These are phyloP conservation scores for Sporobolomyces roseus DNA, from an alignment of 768 basidiomycete genomes.

Conservation along the genomic window DNA sequence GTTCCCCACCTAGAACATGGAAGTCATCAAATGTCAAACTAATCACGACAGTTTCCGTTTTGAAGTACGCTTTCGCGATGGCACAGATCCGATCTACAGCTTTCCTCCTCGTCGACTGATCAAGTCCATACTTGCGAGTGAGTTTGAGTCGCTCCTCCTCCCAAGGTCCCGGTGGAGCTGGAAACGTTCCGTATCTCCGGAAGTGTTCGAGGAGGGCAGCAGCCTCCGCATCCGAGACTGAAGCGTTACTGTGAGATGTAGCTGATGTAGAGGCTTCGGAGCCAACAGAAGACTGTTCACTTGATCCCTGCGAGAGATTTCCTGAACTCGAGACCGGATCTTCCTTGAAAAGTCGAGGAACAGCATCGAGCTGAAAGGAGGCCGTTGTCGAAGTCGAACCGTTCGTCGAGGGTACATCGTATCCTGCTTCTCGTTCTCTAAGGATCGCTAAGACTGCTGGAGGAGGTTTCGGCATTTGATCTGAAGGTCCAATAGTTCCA, in stretches of 20 bases:
- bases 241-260: not conserved
- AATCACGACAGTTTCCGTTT: conserved; percentile 26
- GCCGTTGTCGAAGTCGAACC: not conserved
- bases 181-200: conserved; percentile 17
- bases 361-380: too few relatives aligned
- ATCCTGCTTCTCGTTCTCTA: not conserved
- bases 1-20: conserved; percentile 35
- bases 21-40: conserved; percentile 27
- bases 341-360: not conserved
- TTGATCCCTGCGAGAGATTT: conserved; percentile 11
- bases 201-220: conserved; percentile 21
- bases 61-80: conserved; percentile 26
- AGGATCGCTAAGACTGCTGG: conserved; percentile 19
- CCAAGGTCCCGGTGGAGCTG: conserved; percentile 19
- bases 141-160: conserved; percentile 27
- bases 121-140: conserved; percentile 32
- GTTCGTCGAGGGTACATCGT: too few relatives aligned
- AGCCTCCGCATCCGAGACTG: conserved; percentile 9
- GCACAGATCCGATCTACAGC: conserved; percentile 32
- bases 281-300: not conserved
- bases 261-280: not conserved
- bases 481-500: not conserved
- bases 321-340: not conserved
- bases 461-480: conserved; percentile 5
- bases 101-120: conserved; percentile 12